Percentiles rank a stretch among this genome's conserved stretches.
Evolutionary conservation across 1,139 yeast genomes (phyloP).

Genomic region (Suhomyces bokatorum): DNA sequence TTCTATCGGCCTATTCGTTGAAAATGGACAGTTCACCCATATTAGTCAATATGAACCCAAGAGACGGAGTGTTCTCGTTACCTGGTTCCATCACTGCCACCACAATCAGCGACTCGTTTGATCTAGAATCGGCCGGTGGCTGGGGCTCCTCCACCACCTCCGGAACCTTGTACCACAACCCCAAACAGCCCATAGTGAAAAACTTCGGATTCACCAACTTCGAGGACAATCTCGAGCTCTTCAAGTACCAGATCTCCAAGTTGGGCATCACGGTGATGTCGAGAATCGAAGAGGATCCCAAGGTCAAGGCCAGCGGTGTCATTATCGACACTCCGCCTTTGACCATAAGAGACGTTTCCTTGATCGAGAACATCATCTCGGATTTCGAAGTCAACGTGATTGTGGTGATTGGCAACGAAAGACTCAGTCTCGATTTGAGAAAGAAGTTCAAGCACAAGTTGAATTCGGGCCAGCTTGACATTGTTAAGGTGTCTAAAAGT

Average conservation of each 20-base stretch:
- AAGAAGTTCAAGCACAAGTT: constrained; percentile 52
- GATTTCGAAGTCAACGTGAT: constrained; percentile 61
- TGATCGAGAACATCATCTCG: constrained; percentile 60
- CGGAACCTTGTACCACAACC: constrained; percentile 82
- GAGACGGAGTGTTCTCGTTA: constrained; percentile 71
- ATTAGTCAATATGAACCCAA: constrained; percentile 80
- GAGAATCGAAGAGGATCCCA: constrained; percentile 57
- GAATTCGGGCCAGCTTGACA: constrained; percentile 32
- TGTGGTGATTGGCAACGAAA: constrained; percentile 63
- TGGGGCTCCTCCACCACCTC: constrained; percentile 86
- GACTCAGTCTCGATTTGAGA: constrained; percentile 63
- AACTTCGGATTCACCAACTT: constrained; percentile 71
- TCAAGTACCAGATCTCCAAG: constrained; percentile 54
- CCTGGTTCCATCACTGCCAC: constrained; percentile 90
- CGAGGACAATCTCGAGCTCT: constrained; percentile 60
- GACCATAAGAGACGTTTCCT: constrained; percentile 47
- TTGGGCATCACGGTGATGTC: constrained; percentile 60
- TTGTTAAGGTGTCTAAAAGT: constrained; percentile 66
- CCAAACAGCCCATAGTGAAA: constrained; percentile 84
- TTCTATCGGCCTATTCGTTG: constrained; percentile 71
- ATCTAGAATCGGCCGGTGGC: constrained; percentile 67
- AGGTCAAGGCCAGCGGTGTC: constrained; percentile 56
- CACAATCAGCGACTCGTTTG: constrained; percentile 76
- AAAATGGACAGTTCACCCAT: constrained; percentile 66
- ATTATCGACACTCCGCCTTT: constrained; percentile 83